Percentiles rank a stretch among this genome's conserved stretches.
Conservation (phyloP, 768 basidiomycete species). For the Hebeloma cylindrosporum region DNA sequence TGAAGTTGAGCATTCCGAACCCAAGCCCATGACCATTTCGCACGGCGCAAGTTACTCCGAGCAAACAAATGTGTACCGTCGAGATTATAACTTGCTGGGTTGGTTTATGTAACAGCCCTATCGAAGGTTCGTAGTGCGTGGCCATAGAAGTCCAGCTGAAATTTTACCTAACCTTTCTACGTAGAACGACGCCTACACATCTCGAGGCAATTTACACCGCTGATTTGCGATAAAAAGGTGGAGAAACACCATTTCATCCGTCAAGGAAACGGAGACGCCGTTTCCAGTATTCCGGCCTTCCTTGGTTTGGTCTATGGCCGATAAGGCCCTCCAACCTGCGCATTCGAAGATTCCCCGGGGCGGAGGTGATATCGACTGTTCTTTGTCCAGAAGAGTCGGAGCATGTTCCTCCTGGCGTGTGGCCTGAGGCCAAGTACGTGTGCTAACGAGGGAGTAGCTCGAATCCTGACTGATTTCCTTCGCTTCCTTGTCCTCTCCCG, state of each 20-base stretch:
- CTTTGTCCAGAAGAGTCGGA: constrained; percentile 24
- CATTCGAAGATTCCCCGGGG: constrained; percentile 23
- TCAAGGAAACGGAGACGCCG: constrained; percentile 17
- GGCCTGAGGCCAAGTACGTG: constrained; percentile 22
- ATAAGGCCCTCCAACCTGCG: constrained; percentile 23
- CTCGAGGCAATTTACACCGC: constrained; percentile 22
- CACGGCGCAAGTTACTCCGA: too few species aligned
- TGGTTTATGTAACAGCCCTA: too few species aligned
- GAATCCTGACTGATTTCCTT: constrained; percentile 26
- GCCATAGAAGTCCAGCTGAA: constrained; percentile 9
- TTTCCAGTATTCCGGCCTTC: constrained; percentile 16
- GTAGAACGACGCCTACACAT: constrained; percentile 17
- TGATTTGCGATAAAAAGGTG: constrained; percentile 23
- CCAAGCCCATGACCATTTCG: too few species aligned
- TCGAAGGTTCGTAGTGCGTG: constrained; percentile 11
- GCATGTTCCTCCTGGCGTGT: constrained; percentile 23
- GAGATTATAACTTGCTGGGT: too few species aligned
- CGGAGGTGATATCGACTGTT: constrained; percentile 22
- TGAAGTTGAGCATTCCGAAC: too few species aligned
- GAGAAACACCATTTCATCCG: constrained; percentile 16
- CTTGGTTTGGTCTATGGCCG: constrained; percentile 22
- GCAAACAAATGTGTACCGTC: too few species aligned
- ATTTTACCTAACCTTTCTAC: constrained; percentile 18
- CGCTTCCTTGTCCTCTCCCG: constrained; percentile 23
- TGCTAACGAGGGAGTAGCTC: constrained; percentile 20